Evolutionary conservation across 179 eudicot genomes (phyloP).

Genomic region (Spergularia azorica): DNA sequence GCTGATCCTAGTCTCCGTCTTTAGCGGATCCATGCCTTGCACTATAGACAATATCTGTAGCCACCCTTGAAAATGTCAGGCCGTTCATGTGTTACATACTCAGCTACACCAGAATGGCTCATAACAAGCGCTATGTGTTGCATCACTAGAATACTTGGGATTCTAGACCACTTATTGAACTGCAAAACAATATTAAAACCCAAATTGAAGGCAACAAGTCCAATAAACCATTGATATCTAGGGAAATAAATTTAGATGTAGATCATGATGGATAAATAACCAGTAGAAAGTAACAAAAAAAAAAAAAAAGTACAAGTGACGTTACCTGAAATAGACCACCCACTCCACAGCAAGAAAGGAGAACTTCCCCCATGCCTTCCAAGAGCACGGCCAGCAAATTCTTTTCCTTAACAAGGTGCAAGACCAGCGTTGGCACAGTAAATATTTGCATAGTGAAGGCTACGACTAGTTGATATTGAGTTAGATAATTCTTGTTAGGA

Average conservation of each 20-base stretch:
- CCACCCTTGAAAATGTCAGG: conserved; percentile 70
- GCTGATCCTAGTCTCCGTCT: conserved; percentile 83
- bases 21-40: conserved; percentile 93
- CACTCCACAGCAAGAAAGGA: conserved; percentile 64
- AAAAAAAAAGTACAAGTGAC: conserved; percentile 31
- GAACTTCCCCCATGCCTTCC: conserved; percentile 66
- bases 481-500: conserved; percentile 17
- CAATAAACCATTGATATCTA: too few species aligned
- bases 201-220: too few species aligned
- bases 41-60: conserved; percentile 71
- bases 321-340: conserved; percentile 78
- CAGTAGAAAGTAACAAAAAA: background rate
- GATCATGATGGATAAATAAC: too few species aligned
- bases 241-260: too few species aligned
- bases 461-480: conserved; percentile 57
- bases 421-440: conserved; percentile 90
- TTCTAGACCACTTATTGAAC: conserved; percentile 73
- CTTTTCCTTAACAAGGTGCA: conserved; percentile 79
- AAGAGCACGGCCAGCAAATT: conserved; percentile 66
- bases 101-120: conserved; percentile 76
- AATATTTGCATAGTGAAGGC: conserved; percentile 90
- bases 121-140: conserved; percentile 88
- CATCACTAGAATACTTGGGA: conserved; percentile 72
- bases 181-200: conserved; percentile 33
- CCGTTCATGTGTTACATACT: conserved; percentile 58